Percentiles rank a stretch among this genome's conserved stretches.
phyloP scores from a whole-genome alignment of 2,329 filamentous ascomycete genomes.

The Zymoseptoria pseudotritici region DNA sequence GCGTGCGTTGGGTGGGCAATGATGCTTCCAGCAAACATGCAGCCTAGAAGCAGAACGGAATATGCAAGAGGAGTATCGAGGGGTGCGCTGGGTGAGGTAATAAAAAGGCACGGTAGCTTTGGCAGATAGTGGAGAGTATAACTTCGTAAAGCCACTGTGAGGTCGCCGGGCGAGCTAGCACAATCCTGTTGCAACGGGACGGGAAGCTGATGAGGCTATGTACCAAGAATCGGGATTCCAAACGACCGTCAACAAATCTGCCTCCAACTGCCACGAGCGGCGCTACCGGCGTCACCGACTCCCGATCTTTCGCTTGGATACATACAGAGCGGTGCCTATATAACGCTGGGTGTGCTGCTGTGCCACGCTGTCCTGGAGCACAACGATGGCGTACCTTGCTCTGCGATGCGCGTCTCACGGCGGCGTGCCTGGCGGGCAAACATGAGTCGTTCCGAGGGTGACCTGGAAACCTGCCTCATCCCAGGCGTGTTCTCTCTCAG shows the following conservation, averaged over 20 bases:
- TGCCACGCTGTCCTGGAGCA: slow-evolving; percentile 6
- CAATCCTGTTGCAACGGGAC: not conserved
- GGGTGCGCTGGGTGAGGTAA: not conserved
- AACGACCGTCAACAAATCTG: not conserved
- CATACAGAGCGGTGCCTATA: slow-evolving; percentile 12
- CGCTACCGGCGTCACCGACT: slow-evolving; percentile 6
- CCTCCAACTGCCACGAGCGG: slow-evolving; percentile 1
- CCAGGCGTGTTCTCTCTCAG: not conserved
- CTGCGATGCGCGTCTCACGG: slow-evolving; percentile 2
- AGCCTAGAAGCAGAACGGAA: not conserved
- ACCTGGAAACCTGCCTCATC: not conserved
- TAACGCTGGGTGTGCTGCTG: slow-evolving; percentile 6
- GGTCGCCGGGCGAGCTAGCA: not conserved
- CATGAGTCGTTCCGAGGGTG: slow-evolving; percentile 3
- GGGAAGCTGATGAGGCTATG: not conserved
- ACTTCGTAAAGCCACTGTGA: not conserved
- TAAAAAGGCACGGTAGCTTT: not conserved
- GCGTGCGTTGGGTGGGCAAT: not conserved
- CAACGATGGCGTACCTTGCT: not conserved
- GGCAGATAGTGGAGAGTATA: not conserved
- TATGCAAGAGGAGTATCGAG: not conserved
- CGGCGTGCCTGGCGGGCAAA: slow-evolving; percentile 11
- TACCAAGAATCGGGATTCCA: not conserved
- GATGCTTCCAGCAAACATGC: not conserved
- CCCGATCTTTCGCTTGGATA: slow-evolving; percentile 9